These are phyloP conservation scores for Fusarium algeriense DNA, from an alignment of 2,329 filamentous ascomycete species.

Conservation along the genomic window DNA sequence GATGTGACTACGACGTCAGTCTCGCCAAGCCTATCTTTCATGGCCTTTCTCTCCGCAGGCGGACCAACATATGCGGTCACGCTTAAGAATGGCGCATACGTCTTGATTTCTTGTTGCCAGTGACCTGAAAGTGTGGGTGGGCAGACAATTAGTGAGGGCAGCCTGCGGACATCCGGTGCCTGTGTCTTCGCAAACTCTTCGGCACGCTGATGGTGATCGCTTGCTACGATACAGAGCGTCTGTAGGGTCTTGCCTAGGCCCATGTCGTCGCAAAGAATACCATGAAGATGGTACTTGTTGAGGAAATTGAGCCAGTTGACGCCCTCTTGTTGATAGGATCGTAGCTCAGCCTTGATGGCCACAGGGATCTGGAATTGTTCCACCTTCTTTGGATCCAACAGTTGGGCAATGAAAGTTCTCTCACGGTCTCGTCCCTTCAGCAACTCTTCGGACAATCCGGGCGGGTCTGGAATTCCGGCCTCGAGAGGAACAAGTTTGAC, in stretches of 20 bases:
- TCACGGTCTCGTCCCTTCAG: conserved; percentile 93
- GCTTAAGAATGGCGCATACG: conserved; percentile 93
- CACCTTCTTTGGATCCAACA: conserved; percentile 96
- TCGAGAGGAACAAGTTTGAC: conserved; percentile 98
- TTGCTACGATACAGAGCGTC: conserved; percentile 97
- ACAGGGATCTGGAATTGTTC: conserved; percentile 94
- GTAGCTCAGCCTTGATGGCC: conserved; percentile 94
- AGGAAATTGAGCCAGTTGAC: conserved; percentile 99
- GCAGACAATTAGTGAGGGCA: conserved; percentile 95
- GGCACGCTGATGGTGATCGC: conserved; percentile 92
- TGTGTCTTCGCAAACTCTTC: conserved; percentile 90
- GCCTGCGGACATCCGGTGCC: conserved; percentile 78
- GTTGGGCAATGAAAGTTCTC: conserved; percentile 95
- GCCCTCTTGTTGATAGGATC: conserved; percentile 97
- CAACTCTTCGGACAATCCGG: conserved; percentile 88
- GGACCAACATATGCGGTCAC: conserved; percentile 93
- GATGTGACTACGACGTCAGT: conserved; percentile 97
- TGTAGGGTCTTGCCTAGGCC: conserved; percentile 97
- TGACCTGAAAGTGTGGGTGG: conserved; percentile 96
- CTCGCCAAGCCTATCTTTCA: conserved; percentile 76
- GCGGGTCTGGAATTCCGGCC: conserved; percentile 96
- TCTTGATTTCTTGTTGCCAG: conserved; percentile 97
- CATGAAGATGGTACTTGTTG: conserved; percentile 97
- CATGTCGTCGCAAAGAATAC: conserved; percentile 99
- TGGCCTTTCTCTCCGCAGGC: conserved; percentile 80